Conservation (phyloP, 2,329 filamentous ascomycete species). For the Epichloe brachyelytri region DNA sequence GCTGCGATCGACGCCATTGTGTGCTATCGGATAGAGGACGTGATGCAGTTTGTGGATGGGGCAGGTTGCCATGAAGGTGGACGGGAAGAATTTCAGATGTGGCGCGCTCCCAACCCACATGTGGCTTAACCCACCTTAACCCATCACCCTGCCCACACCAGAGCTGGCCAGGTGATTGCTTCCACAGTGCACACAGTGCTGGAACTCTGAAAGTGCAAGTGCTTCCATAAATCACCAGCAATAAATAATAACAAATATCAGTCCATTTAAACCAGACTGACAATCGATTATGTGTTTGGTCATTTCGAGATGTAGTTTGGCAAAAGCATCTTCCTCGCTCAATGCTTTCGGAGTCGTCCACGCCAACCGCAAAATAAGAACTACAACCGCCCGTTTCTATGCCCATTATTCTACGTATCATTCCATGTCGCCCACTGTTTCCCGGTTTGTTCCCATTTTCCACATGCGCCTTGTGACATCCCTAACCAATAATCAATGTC, state of each 20-base stretch:
- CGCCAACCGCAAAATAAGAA: background rate
- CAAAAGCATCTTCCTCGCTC: background rate
- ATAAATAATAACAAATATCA: background rate
- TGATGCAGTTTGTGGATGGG: constrained; percentile 11
- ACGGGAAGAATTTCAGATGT: constrained; percentile 21
- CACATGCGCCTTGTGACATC: constrained; percentile 19
- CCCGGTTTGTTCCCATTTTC: background rate
- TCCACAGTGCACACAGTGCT: background rate
- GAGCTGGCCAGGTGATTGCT: background rate
- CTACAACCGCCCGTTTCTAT: constrained; percentile 5
- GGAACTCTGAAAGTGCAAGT: background rate
- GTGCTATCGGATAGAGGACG: constrained; percentile 8
- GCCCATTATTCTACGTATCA: constrained; percentile 13
- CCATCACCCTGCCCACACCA: background rate
- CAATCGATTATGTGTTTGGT: background rate
- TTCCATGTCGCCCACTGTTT: constrained; percentile 15
- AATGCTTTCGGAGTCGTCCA: background rate
- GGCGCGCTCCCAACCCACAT: constrained; percentile 10
- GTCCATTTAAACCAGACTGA: background rate
- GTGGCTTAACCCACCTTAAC: constrained; percentile 15
- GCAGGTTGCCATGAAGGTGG: background rate
- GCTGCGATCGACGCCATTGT: constrained; percentile 54
- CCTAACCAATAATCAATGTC: constrained; percentile 9
- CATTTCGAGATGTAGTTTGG: background rate
- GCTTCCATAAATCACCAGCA: no score